Evolutionary conservation across 352 stramenopile species (phyloP).

Genomic region (Phytopythium helicoides): DNA sequence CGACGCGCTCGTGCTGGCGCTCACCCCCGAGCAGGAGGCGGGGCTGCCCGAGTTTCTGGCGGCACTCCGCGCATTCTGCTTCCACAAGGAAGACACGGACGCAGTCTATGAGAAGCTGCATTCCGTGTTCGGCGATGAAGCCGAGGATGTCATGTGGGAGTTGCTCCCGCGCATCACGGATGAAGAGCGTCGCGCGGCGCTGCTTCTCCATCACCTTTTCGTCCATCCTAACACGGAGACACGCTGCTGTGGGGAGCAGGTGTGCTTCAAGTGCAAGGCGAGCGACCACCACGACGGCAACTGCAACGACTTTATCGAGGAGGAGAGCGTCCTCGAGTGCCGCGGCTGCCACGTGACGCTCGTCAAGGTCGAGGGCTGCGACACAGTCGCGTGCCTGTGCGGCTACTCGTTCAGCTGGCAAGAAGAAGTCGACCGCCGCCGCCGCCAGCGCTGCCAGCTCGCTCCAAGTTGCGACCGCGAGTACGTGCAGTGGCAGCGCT

Average conservation of each 20-base stretch:
- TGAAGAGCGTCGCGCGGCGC: slow-evolving; percentile 50
- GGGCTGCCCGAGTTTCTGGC: slow-evolving; percentile 16
- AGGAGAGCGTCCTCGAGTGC: slow-evolving; percentile 51
- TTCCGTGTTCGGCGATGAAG: slow-evolving; percentile 15
- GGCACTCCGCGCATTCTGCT: slow-evolving; percentile 33
- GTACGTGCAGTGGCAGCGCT: slow-evolving; percentile 29
- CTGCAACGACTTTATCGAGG: slow-evolving; percentile 57
- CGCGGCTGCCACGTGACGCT: slow-evolving; percentile 51
- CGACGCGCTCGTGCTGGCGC: neutral
- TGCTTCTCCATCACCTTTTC: slow-evolving; percentile 46
- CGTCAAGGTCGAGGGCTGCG: slow-evolving; percentile 64
- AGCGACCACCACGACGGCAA: slow-evolving; percentile 37
- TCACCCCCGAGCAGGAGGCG: slow-evolving; percentile 19
- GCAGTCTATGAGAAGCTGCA: slow-evolving; percentile 38
- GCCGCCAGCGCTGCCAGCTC: slow-evolving; percentile 41
- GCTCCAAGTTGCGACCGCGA: slow-evolving; percentile 24
- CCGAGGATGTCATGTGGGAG: slow-evolving; percentile 21
- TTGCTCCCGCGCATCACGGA: slow-evolving; percentile 41
- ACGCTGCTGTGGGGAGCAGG: slow-evolving; percentile 31
- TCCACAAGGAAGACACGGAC: slow-evolving; percentile 24
- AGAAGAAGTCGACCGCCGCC: slow-evolving; percentile 41
- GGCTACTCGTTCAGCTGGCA: slow-evolving; percentile 54
- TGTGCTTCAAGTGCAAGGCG: slow-evolving; percentile 72
- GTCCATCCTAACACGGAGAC: slow-evolving; percentile 43
- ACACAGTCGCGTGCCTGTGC: slow-evolving; percentile 49